A percentile compares a stretch with the other conserved stretches of the same genome.
These are phyloP conservation scores for Epicoccum sorghinum DNA, from an alignment of 2,329 filamentous ascomycete genomes.

Conservation along the genomic window DNA sequence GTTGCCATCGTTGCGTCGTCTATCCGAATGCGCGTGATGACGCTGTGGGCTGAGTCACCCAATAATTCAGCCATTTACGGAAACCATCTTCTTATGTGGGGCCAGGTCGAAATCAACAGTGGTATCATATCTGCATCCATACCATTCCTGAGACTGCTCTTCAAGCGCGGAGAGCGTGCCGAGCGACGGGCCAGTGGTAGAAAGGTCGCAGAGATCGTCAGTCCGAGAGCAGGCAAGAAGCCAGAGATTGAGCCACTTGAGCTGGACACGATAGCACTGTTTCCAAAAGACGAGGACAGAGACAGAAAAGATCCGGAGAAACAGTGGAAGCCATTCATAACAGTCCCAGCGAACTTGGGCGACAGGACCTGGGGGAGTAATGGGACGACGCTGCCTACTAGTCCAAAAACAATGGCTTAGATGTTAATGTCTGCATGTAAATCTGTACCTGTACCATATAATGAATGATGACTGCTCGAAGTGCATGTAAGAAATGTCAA, in stretches of 20 bases:
- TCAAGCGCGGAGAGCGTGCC: conserved; percentile 32
- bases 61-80: conserved; percentile 45
- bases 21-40: conserved; percentile 46
- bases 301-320: conserved; percentile 17
- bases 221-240: conserved; percentile 22
- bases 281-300: conserved; percentile 7
- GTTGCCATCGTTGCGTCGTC: conserved; percentile 45
- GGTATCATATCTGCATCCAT: conserved; percentile 55
- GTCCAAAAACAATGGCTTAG: conserved; percentile 8
- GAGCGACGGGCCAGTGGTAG: conserved; percentile 11
- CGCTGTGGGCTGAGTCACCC: conserved; percentile 44
- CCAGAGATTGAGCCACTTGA: conserved; percentile 24
- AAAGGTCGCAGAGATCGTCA: conserved; percentile 19
- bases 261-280: conserved; percentile 30
- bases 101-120: conserved; percentile 55
- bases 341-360: conserved; percentile 40
- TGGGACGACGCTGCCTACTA: conserved; percentile 19
- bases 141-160: conserved; percentile 53
- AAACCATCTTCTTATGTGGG: conserved; percentile 50
- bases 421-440: too few relatives aligned
- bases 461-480: background rate
- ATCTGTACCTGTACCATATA: background rate
- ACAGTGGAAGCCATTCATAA: conserved; percentile 44
- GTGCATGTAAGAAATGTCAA: background rate
- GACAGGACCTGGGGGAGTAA: conserved; percentile 29